Evolutionary conservation across 805 yeast species (phyloP), one percentile per base, ranked within the genome.

Genomic region (Candida peoriensis): DNA sequence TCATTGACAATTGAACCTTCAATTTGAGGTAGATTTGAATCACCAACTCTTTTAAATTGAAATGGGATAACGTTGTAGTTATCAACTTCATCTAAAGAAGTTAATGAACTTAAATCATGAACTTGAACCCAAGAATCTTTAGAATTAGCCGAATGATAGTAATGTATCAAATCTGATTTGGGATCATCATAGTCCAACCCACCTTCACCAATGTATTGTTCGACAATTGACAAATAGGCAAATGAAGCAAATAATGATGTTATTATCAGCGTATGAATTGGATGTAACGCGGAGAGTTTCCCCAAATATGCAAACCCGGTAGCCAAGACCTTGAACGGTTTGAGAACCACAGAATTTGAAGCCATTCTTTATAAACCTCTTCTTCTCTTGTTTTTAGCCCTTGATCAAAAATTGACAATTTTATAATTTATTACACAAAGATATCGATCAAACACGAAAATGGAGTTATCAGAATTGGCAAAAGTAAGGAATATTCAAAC

Each of bases 191-290:
- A 32, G 24, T 31, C 28, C 13, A 37, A 19, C 5, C 35, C 32
- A 49, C 55, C 60, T 43, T 41, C 40, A 41, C 53, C 69, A 38
- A 76, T 33, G 55, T 79, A 81, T 41, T 79, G 78, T 45, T 81
- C 86, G 23, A 82, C 76, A 4, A 81, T 72, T 4, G 89, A 72
- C 39, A 89, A 68, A 56, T 89, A 90, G 8, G 90, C 81, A 34
- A 84, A 62, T 4, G 95, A 81, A 3, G 95, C 93, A 26, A 86
- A 56, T 32, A 88, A 61, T 11, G 90, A 70, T 6, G 87, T 73
- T 37, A 76, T 52, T 30, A 87, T 76, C 34, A 89, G 78, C 36
- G 87, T 73, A 60, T 89, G 97, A 46, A 90, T 85, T 13, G 98
- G 98, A 53, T 79, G 73, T 40, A 74, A 73, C 11, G 95, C 93